Base-by-base conservation (phyloP, 257 asterid genomes). In the Knoxia roxburghii region DNA sequence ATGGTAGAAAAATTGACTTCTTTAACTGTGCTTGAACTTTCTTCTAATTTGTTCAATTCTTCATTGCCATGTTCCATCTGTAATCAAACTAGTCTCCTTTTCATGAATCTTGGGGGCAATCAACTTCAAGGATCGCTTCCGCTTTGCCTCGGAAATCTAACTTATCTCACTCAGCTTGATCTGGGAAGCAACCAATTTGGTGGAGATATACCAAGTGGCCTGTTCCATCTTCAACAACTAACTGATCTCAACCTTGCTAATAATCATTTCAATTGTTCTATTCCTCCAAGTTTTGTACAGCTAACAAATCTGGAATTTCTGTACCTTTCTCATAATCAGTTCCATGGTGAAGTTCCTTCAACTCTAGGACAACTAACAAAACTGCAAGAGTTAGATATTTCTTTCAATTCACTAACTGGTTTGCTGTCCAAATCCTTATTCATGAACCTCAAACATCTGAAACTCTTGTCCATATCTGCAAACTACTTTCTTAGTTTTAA, bases 341-440 rank as follows among this genome's bases (percentile, higher is more conserved):
- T 61, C 21, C 6, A 4, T 5, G 35, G 52, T 1, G 5, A 1
- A 24, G 35, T 61, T 39, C 23, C 67, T 40, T 21, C 51, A 11
- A 18, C 35, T 46, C 45, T 72, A 8, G 72, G 76, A 2, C 61
- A 72, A 26, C 61, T 72, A 9, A 18, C 23, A 2, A 52, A 61
- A 62, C 70, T 73, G 5, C 20, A 41, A 35, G 10, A 7, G 4
- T 23, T 72, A 27, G 52, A 65, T 29, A 21, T 72, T 46, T 65
- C 71, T 33, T 14, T 14, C 10, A 65, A 73, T 58, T 32, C 26
- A 5, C 39, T 66, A 6, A 4, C 68, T 3, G 72, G 72, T 0
- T 13, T 45, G 26, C 24, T 73, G 53, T 64, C 72, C 7, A 56
- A 73, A 40, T 27, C 37, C 27, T 45, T 46, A 9, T 73, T 59